Base-by-base conservation (phyloP, 805 yeast species). In the Ogataea methanolica region DNA sequence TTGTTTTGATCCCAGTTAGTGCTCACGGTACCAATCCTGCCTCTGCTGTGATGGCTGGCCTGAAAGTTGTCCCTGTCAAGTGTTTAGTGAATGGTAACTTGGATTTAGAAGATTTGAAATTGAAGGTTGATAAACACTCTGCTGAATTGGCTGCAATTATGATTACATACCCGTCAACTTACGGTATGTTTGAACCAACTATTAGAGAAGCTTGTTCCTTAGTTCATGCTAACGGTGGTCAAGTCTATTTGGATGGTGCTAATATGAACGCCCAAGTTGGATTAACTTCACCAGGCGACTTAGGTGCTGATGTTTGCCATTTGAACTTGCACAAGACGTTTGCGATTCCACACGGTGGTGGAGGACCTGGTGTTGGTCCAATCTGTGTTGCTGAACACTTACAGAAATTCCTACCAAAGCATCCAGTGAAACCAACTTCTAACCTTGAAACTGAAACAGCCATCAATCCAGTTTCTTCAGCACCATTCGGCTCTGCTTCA, bases 21-120 rank as follows among this genome's bases (percentile, higher is more conserved):
- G 99, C 99, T 2, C 99, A 94, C 63, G 99, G 99, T 49, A 94
- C 99, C 16, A 94, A 94, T 64, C 99, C 99, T 22, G 99, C 99
- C 0, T 88, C 97, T 40, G 98, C 99, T 17, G 88, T 96, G 17
- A 94, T 94, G 96, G 84, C 95, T 57, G 97, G 97, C 35, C 71
- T 94, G 69, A 89, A 88, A 67, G 98, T 94, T 41, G 88, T 94
- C 19, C 84, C 97, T 5, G 89, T 94, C 41, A 89, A 90, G 66
- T 94, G 99, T 72, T 71, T 84, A 46, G 64, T 74, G 14, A 81
- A 90, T 61, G 99, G 99, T 46, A 88, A 94, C 48, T 79, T 94
- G 48, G 97, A 94, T 61, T 65, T 94, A 44, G 73, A 58, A 4
- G 98, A 94, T 63, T 71, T 94, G 60, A 72, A 77, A 53, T 75